Percentiles rank a stretch among this genome's conserved stretches.
phyloP scores from a whole-genome alignment of 2,329 filamentous ascomycete genomes.

The Ophiostoma pallidulum region DNA sequence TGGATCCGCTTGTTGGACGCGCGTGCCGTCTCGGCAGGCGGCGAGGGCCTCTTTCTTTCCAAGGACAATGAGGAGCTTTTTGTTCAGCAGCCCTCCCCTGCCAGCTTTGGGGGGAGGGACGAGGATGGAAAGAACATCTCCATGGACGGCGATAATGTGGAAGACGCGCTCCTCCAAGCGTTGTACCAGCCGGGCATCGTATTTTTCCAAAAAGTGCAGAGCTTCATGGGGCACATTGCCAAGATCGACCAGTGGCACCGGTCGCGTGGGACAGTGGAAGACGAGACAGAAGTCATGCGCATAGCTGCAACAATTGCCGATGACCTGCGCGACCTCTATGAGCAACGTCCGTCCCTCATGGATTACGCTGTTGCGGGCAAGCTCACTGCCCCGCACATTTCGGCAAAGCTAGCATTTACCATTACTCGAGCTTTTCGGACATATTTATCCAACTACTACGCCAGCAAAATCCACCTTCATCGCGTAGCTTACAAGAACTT shows the following conservation, averaged over 20 bases:
- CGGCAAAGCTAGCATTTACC: slow-evolving; percentile 37
- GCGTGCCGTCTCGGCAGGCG: slow-evolving; percentile 45
- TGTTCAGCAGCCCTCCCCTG: slow-evolving; percentile 34
- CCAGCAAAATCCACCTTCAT: slow-evolving; percentile 46
- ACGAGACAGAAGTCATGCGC: slow-evolving; percentile 49
- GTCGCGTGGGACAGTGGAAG: slow-evolving; percentile 44
- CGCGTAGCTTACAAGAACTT: slow-evolving; percentile 46
- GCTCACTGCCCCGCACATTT: slow-evolving; percentile 37
- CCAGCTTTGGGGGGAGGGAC: slow-evolving; percentile 22
- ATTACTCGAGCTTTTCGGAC: slow-evolving; percentile 44
- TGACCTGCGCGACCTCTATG: slow-evolving; percentile 41
- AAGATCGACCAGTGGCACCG: slow-evolving; percentile 49
- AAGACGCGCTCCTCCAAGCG: slow-evolving; percentile 44
- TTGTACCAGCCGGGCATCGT: slow-evolving; percentile 46
- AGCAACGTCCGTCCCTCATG: slow-evolving; percentile 43
- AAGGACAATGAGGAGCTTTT: slow-evolving; percentile 38
- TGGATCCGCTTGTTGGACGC: slow-evolving; percentile 48
- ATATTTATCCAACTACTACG: slow-evolving; percentile 47
- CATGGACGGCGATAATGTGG: slow-evolving; percentile 26
- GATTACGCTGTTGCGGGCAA: slow-evolving; percentile 45
- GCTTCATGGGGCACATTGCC: slow-evolving; percentile 47
- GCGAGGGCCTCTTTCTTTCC: slow-evolving; percentile 43
- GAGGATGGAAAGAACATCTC: too few relatives aligned
- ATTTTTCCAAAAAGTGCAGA: slow-evolving; percentile 50
- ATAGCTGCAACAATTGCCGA: slow-evolving; percentile 40